Percentiles rank a stretch among this genome's conserved stretches.
These are phyloP conservation scores for Nyssa sinensis DNA, from an alignment of 148 eudicot species.

Conservation along the genomic window DNA sequence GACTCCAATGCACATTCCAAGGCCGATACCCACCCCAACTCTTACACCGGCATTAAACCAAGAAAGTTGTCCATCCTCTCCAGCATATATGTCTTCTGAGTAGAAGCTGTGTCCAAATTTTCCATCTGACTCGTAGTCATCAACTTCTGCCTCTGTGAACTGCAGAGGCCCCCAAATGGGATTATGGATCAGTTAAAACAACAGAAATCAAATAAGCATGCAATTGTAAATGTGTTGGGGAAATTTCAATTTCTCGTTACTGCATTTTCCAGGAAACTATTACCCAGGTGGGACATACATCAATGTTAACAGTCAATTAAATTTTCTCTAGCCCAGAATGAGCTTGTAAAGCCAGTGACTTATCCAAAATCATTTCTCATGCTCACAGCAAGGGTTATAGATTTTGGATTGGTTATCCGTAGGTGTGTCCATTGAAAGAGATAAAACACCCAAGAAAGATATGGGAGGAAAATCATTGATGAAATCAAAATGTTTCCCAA, in stretches of 20 bases:
- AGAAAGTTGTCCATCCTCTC: slow-evolving; percentile 29
- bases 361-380: too few relatives aligned
- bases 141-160: slow-evolving; percentile 20
- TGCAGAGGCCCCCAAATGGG: background rate
- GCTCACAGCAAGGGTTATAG: too few relatives aligned
- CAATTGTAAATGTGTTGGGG: background rate
- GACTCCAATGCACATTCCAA: slow-evolving; percentile 34
- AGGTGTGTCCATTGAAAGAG: too few relatives aligned
- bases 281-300: background rate
- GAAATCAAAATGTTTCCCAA: background rate
- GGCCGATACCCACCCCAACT: slow-evolving; percentile 36
- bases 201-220: background rate
- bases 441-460: background rate
- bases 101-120: slow-evolving; percentile 23
- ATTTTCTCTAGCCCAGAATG: too few relatives aligned
- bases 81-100: slow-evolving; percentile 28
- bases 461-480: background rate
- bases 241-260: background rate
- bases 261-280: background rate
- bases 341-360: too few relatives aligned
- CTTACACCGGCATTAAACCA: slow-evolving; percentile 36
- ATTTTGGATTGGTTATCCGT: too few relatives aligned
- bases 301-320: too few relatives aligned
- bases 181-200: slow-evolving; percentile 1
- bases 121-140: slow-evolving; percentile 21